These are phyloP conservation scores for Didymella lethalis DNA, from an alignment of 2,329 filamentous ascomycete genomes.

Conservation along the genomic window DNA sequence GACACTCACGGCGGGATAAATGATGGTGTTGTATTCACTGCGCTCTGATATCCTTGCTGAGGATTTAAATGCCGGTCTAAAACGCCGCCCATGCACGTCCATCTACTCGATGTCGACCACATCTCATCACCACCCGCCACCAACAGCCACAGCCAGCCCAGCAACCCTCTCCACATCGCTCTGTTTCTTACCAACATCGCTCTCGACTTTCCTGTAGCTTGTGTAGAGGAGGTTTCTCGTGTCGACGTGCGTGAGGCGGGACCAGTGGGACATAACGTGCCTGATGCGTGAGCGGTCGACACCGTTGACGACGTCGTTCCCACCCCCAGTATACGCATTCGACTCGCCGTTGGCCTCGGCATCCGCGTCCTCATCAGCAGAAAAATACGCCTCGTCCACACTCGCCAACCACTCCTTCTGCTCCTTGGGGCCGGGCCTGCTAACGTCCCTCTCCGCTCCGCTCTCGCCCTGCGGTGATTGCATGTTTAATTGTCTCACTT, in stretches of 20 bases:
- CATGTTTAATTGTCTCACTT: slow-evolving; percentile 45
- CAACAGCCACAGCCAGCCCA: slow-evolving; percentile 87
- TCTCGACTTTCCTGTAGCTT: slow-evolving; percentile 89
- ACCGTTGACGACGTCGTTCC: slow-evolving; percentile 60
- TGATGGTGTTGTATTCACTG: too few relatives aligned
- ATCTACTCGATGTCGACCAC: too few relatives aligned
- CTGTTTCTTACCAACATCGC: slow-evolving; percentile 79
- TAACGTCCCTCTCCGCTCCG: slow-evolving; percentile 1
- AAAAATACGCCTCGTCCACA: slow-evolving; percentile 81
- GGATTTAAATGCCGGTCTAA: too few relatives aligned
- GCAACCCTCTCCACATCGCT: slow-evolving; percentile 82
- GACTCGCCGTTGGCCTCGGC: background rate
- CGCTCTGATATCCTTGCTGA: too few relatives aligned
- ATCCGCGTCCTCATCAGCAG: slow-evolving; percentile 55
- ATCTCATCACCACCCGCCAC: slow-evolving; percentile 80
- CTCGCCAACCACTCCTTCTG: slow-evolving; percentile 73
- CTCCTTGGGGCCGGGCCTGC: slow-evolving; percentile 74
- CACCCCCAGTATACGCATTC: slow-evolving; percentile 2
- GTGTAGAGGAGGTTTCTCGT: slow-evolving; percentile 80
- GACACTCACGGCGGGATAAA: too few relatives aligned
- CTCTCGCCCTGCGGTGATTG: slow-evolving; percentile 19
- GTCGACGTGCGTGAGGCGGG: slow-evolving; percentile 71
- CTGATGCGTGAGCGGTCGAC: slow-evolving; percentile 73
- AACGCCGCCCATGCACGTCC: too few relatives aligned
- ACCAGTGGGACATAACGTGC: slow-evolving; percentile 79